Percentiles rank a stretch among this genome's conserved stretches.
Conservation (phyloP, 2,329 filamentous ascomycete genomes). For the Cercospora beticola region DNA sequence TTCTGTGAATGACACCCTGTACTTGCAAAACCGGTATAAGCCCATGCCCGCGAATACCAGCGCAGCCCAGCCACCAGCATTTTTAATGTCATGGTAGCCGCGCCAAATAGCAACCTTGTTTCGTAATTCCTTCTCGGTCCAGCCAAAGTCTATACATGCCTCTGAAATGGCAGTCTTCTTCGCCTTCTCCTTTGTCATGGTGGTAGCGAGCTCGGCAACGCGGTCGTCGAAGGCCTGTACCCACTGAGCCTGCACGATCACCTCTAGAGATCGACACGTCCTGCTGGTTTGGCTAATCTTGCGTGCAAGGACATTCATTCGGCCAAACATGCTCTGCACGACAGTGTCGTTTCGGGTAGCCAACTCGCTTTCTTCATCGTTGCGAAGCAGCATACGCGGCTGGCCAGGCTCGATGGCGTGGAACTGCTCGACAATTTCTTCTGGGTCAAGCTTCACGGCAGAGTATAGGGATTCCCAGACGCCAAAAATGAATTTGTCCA, state of each 20-base stretch:
- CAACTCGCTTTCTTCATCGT: slow-evolving; percentile 26
- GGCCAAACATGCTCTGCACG: slow-evolving; percentile 38
- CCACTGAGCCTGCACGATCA: slow-evolving; percentile 60
- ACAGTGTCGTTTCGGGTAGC: slow-evolving; percentile 22
- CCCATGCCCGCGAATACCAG: slow-evolving; percentile 59
- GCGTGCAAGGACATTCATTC: slow-evolving; percentile 47
- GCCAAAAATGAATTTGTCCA: slow-evolving; percentile 51
- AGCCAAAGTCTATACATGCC: slow-evolving; percentile 55
- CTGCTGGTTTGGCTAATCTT: slow-evolving; percentile 53
- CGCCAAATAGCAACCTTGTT: slow-evolving; percentile 57
- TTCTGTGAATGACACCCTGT: slow-evolving; percentile 54
- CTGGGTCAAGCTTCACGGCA: slow-evolving; percentile 44
- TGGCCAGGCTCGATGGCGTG: slow-evolving; percentile 36
- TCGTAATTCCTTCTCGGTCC: slow-evolving; percentile 58
- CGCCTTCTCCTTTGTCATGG: slow-evolving; percentile 42
- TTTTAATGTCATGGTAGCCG: slow-evolving; percentile 60
- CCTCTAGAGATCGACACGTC: slow-evolving; percentile 57
- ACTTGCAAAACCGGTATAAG: slow-evolving; percentile 62
- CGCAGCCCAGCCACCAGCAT: slow-evolving; percentile 56
- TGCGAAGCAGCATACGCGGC: slow-evolving; percentile 26
- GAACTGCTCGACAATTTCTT: slow-evolving; percentile 38
- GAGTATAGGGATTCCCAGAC: slow-evolving; percentile 53
- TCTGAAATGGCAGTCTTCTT: slow-evolving; percentile 55
- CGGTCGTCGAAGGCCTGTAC: slow-evolving; percentile 56
- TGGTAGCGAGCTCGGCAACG: slow-evolving; percentile 43